Percentiles rank a stretch among this genome's conserved stretches.
phyloP scores from a whole-genome alignment of 2,329 filamentous ascomycete genomes.

The Aspergillus sp. region DNA sequence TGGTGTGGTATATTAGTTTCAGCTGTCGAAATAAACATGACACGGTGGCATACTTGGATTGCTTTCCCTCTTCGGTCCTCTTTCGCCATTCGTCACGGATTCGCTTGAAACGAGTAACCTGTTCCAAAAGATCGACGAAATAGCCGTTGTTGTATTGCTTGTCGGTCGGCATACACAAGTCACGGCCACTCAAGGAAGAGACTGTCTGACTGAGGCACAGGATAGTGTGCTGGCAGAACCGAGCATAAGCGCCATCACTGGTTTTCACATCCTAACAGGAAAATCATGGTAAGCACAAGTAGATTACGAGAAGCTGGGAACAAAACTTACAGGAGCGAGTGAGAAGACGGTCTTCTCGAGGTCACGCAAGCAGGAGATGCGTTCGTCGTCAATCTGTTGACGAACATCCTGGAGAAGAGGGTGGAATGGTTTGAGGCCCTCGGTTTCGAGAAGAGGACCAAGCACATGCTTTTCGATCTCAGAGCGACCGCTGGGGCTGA shows the following conservation, averaged over 20 bases:
- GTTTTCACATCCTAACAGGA: slow-evolving; percentile 48
- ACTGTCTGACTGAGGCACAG: slow-evolving; percentile 88
- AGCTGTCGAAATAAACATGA: slow-evolving; percentile 41
- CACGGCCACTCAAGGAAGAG: slow-evolving; percentile 80
- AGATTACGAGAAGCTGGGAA: slow-evolving; percentile 63
- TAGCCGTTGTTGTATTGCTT: slow-evolving; percentile 94
- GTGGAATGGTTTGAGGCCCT: slow-evolving; percentile 77
- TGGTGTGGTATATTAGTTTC: slow-evolving; percentile 50
- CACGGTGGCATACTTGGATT: slow-evolving; percentile 34
- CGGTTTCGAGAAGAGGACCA: slow-evolving; percentile 74
- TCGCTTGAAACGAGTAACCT: slow-evolving; percentile 86
- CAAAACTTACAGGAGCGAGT: slow-evolving; percentile 86
- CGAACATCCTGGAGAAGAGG: slow-evolving; percentile 78
- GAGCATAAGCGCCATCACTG: slow-evolving; percentile 72
- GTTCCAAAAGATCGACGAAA: slow-evolving; percentile 93
- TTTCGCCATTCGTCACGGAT: slow-evolving; percentile 78
- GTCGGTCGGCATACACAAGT: slow-evolving; percentile 82
- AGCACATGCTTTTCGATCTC: slow-evolving; percentile 81
- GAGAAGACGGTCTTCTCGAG: slow-evolving; percentile 92
- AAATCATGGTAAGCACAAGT: slow-evolving; percentile 69
- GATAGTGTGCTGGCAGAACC: slow-evolving; percentile 89
- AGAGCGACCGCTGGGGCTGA: slow-evolving; percentile 72
- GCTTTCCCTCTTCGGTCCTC: slow-evolving; percentile 54
- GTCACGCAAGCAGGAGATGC: slow-evolving; percentile 89
- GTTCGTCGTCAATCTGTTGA: slow-evolving; percentile 76